Conservation (phyloP, 2,329 filamentous ascomycete species). For the Talaromyces sp. region DNA sequence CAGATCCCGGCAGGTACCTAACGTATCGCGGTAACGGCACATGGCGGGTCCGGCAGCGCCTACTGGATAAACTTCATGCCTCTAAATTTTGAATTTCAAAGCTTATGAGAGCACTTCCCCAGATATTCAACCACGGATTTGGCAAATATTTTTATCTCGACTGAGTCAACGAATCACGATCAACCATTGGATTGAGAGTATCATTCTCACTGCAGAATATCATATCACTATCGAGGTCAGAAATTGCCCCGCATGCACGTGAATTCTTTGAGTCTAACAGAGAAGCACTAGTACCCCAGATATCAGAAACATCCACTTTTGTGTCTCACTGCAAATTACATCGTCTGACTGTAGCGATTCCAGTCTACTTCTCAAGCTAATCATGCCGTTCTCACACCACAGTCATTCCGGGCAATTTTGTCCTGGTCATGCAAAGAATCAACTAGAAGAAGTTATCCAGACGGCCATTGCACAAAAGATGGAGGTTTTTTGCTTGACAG, state of each 20-base stretch:
- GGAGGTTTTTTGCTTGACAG: constrained; percentile 79
- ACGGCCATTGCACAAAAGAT: constrained; percentile 75
- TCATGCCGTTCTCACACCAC: constrained; percentile 96
- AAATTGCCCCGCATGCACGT: constrained; percentile 6
- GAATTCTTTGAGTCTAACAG: not conserved
- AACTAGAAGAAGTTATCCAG: constrained; percentile 77
- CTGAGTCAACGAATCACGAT: not conserved
- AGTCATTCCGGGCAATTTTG: constrained; percentile 98
- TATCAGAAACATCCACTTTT: not conserved
- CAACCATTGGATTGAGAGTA: not conserved
- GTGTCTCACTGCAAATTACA: not conserved
- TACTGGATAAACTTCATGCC: not conserved
- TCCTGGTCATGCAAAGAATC: constrained; percentile 78
- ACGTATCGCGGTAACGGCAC: not conserved
- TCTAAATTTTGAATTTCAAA: not conserved
- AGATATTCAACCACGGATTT: not conserved
- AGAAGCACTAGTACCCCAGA: not conserved
- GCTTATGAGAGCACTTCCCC: not conserved
- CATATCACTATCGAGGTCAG: not conserved
- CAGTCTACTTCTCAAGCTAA: not conserved
- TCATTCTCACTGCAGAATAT: not conserved
- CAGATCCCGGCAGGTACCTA: not conserved
- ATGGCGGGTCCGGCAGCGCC: constrained; percentile 11
- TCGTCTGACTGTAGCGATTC: not conserved
- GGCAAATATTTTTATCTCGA: not conserved